Conservation (phyloP, 495 filamentous ascomycete species). For the Rhypophila decipiens region DNA sequence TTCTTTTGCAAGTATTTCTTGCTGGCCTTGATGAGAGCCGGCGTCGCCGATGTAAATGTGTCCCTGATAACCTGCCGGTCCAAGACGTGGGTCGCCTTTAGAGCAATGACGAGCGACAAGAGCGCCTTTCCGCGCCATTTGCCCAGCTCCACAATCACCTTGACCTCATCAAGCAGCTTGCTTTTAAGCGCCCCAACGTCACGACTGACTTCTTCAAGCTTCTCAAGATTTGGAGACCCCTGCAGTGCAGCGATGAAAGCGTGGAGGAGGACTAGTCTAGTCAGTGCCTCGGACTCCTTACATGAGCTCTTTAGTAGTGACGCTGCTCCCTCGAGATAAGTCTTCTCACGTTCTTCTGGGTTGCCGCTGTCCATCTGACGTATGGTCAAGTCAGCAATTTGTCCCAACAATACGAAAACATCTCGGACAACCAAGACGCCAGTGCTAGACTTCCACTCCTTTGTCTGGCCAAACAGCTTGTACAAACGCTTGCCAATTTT, state of each 20-base stretch:
- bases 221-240: constrained; percentile 7
- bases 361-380: constrained; percentile 25
- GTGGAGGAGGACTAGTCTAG: constrained; percentile 13
- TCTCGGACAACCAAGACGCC: constrained; percentile 5
- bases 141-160: constrained; percentile 1
- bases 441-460: constrained; percentile 5
- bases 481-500: constrained; percentile 15
- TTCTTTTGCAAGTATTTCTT: constrained; percentile 19
- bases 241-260: constrained; percentile 12
- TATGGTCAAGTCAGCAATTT: constrained; percentile 23
- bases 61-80: constrained; percentile 7
- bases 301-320: constrained; percentile 17
- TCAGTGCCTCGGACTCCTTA: constrained; percentile 13
- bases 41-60: constrained; percentile 1
- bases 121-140: constrained; percentile 12
- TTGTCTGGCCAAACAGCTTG: constrained; percentile 8
- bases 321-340: constrained; percentile 24
- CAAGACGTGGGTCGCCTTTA: constrained; percentile 14
- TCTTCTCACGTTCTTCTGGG: constrained; percentile 27
- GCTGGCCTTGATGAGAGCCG: constrained; percentile 22
- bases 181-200: constrained; percentile 8
- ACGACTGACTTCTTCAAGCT: constrained; percentile 10
- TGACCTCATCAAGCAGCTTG: constrained; percentile 8
- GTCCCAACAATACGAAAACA: constrained; percentile 19
- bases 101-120: constrained; percentile 11